Evolutionary conservation across 2,329 filamentous ascomycete species (phyloP), one percentile per base, ranked within the genome.

Genomic region (Rhynchosporium graminicola): DNA sequence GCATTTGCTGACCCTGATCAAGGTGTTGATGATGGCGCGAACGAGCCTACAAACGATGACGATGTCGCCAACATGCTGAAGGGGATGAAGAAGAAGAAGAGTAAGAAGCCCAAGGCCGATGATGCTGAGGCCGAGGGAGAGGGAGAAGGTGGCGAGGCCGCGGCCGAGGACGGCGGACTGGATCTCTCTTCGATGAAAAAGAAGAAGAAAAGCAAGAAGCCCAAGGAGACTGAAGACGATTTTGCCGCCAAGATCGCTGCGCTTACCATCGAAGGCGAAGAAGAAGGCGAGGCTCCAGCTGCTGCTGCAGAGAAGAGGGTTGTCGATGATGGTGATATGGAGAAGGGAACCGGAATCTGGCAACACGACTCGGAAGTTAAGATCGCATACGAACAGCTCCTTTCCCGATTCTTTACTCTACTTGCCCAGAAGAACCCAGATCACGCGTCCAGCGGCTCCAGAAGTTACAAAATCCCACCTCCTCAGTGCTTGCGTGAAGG

Each of bases 401-500:
- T 98, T 69, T 85, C 83, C 74, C 91, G 95, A 71, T 99, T 99
- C 85, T 99, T 97, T 86, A 89, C 86, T 75, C 89, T 96, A 70
- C 87, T 99, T 67, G 88, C 95, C 78, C 91, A 94, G 79, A 93
- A 96, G 83, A 96, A 99, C 82, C 95, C 95, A 72, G 95, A 99
- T 77, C 89, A 98, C 74, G 89, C 94, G 68, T 89, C 91, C 67
- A 91, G 87, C 76, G 92, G 92, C 69, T 87, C 88, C 74, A 95
- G 92, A 84, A 96, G 90, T 79, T 99, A 98, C 87, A 98, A 98
- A 87, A 99, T 99, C 71, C 95, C 95, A 58, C 95, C 95, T 59
- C 95, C 95, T 57, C 95, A 99, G 82, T 98, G 95, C 81, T 87
- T 98, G 75, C 93, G 95, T 81, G 95, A 99, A 92, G 95, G 95